Conservation (phyloP, 2,329 filamentous ascomycete genomes). For the Monosporascus sp. region DNA sequence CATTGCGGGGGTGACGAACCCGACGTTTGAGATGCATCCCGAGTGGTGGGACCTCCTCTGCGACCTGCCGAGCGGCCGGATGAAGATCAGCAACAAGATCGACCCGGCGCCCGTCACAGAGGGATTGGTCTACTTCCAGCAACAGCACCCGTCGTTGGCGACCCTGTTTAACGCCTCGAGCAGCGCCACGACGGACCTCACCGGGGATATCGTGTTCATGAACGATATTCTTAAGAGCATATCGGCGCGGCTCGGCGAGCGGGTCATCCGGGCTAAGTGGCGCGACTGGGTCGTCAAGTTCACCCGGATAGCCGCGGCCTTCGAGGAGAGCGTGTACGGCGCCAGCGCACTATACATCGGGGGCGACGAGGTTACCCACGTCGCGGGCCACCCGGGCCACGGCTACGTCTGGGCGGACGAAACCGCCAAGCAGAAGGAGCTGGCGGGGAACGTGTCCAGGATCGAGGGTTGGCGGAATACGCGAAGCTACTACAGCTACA, state of each 20-base stretch:
- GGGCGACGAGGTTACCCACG: conserved; percentile 61
- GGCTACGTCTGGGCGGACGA: conserved; percentile 96
- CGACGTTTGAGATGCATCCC: conserved; percentile 87
- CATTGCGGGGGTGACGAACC: conserved; percentile 96
- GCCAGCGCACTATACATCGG: conserved; percentile 85
- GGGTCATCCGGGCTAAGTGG: conserved; percentile 87
- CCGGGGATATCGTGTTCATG: conserved; percentile 87
- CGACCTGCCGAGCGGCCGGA: conserved; percentile 82
- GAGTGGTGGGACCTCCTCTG: conserved; percentile 99
- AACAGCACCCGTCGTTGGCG: conserved; percentile 60
- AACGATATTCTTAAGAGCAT: conserved; percentile 79
- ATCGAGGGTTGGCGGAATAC: conserved; percentile 98
- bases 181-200: conserved; percentile 52
- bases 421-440: conserved; percentile 70
- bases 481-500: conserved; percentile 90
- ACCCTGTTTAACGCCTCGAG: conserved; percentile 37
- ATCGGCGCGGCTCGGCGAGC: conserved; percentile 78
- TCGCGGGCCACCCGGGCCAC: conserved; percentile 57
- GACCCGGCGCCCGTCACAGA: conserved; percentile 78
- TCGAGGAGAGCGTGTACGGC: conserved; percentile 93
- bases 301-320: conserved; percentile 83
- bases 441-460: conserved; percentile 84
- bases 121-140: conserved; percentile 80
- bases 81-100: conserved; percentile 89
- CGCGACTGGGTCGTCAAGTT: conserved; percentile 93